These are phyloP conservation scores for Nidula microcarpa DNA, from an alignment of 768 basidiomycete species.

Conservation along the genomic window DNA sequence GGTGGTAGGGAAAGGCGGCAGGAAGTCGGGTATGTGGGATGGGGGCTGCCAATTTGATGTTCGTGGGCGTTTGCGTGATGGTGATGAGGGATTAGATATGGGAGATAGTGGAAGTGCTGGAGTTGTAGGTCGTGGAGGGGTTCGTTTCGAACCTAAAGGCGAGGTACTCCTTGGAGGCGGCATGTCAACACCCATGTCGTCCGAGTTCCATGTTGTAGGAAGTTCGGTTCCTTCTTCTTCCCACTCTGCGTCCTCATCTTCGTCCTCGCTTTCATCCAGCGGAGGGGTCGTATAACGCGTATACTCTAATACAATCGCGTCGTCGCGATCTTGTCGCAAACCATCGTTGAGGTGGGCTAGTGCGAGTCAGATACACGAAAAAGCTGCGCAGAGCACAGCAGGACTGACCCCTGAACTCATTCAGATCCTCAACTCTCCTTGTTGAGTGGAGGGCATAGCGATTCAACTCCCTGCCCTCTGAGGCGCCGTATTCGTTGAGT, in stretches of 20 bases:
- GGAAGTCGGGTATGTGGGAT: constrained; percentile 58
- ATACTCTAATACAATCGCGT: constrained; percentile 52
- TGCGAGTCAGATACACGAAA: constrained; percentile 21
- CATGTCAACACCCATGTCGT: constrained; percentile 26
- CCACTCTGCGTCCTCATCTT: constrained; percentile 24
- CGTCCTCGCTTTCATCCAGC: constrained; percentile 24
- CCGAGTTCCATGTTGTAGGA: constrained; percentile 5
- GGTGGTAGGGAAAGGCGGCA: constrained; percentile 62
- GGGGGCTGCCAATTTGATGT: constrained; percentile 58
- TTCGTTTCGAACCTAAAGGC: constrained; percentile 20
- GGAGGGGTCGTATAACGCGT: constrained; percentile 29
- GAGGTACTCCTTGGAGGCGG: constrained; percentile 6
- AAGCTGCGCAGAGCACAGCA: constrained; percentile 12
- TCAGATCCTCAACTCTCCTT: constrained; percentile 67
- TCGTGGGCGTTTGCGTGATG: constrained; percentile 55
- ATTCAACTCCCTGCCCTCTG: constrained; percentile 66
- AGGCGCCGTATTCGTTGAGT: constrained; percentile 58
- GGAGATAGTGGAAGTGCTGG: constrained; percentile 52
- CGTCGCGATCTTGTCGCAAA: constrained; percentile 50
- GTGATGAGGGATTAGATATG: constrained; percentile 54
- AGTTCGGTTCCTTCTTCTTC: constrained; percentile 23
- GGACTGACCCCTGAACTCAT: constrained; percentile 66
- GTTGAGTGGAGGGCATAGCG: constrained; percentile 64
- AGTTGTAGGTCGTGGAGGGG: constrained; percentile 23
- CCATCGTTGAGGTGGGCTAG: constrained; percentile 61